A percentile compares a stretch with the other conserved stretches of the same genome.
Conservation (phyloP, 2,329 filamentous ascomycete species). For the Camillea tinctor region DNA sequence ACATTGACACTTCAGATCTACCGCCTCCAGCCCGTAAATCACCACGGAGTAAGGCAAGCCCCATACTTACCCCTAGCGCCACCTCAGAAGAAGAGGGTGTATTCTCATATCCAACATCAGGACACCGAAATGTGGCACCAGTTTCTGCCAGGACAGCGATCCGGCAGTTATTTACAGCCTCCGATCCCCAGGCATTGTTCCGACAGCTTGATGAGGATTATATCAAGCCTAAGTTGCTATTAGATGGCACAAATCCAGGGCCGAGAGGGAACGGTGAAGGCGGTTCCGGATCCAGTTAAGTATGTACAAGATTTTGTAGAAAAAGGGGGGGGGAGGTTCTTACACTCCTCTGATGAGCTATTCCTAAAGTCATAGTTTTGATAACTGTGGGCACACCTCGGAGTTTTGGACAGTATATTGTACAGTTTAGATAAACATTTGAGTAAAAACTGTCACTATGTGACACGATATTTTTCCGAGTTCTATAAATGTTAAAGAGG, state of each 20-base stretch:
- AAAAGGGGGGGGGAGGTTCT: constrained; percentile 10
- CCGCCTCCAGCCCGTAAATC: constrained; percentile 57
- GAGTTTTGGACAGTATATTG: constrained; percentile 13
- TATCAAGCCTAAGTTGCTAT: constrained; percentile 85
- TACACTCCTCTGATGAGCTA: neutral
- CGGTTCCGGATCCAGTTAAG: constrained; percentile 23
- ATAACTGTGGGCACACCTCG: constrained; percentile 12
- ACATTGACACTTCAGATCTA: constrained; percentile 66
- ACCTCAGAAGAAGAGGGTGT: constrained; percentile 31
- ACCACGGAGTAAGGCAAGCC: constrained; percentile 40
- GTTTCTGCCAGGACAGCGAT: constrained; percentile 76
- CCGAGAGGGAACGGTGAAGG: constrained; percentile 28
- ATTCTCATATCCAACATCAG: constrained; percentile 36
- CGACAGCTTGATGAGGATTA: constrained; percentile 92
- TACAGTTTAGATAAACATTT: neutral
- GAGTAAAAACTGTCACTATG: neutral
- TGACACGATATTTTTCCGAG: neutral
- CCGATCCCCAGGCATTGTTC: constrained; percentile 89
- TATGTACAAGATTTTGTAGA: constrained; percentile 4
- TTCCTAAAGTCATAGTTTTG: constrained; percentile 1
- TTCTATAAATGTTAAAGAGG: too few species aligned
- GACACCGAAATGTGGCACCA: constrained; percentile 36
- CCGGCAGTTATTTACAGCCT: constrained; percentile 75
- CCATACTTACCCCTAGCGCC: constrained; percentile 33
- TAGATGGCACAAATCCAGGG: constrained; percentile 61